These are phyloP conservation scores for Dalbergia oliveri DNA, from an alignment of 306 rosid species.

Conservation along the genomic window DNA sequence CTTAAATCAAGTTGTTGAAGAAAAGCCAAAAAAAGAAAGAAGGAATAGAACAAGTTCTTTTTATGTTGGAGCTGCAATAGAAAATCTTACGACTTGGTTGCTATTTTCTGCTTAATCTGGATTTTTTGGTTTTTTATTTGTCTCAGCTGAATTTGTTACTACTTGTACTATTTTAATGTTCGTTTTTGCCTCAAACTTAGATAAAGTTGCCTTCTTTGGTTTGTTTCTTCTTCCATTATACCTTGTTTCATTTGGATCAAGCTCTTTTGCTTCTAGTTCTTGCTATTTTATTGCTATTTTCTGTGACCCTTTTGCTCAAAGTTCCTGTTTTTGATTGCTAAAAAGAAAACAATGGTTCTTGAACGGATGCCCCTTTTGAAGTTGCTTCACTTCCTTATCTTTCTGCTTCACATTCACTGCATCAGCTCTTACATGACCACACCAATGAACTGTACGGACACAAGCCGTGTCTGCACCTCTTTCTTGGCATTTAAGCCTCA, in stretches of 20 bases:
- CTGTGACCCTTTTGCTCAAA: constrained; percentile 43
- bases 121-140: constrained; percentile 5
- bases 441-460: constrained; percentile 86
- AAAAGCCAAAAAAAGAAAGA: not conserved
- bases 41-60: not conserved
- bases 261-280: not conserved
- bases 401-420: constrained; percentile 51
- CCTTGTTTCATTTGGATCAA: constrained; percentile 33
- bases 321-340: not conserved
- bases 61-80: constrained; percentile 37
- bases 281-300: constrained; percentile 6
- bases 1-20: constrained; percentile 34
- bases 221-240: not conserved
- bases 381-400: constrained; percentile 46
- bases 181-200: constrained; percentile 31
- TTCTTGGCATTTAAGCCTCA: constrained; percentile 82
- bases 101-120: constrained; percentile 43
- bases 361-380: constrained; percentile 38
- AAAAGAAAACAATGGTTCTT: constrained; percentile 53
- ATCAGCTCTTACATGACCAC: constrained; percentile 49
- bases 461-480: constrained; percentile 80
- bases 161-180: constrained; percentile 4
- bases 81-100: constrained; percentile 22
- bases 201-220: constrained; percentile 44
- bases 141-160: constrained; percentile 29